Base-by-base conservation (phyloP, 1,284 basidiomycete species). In the Entoloma clypeatum region DNA sequence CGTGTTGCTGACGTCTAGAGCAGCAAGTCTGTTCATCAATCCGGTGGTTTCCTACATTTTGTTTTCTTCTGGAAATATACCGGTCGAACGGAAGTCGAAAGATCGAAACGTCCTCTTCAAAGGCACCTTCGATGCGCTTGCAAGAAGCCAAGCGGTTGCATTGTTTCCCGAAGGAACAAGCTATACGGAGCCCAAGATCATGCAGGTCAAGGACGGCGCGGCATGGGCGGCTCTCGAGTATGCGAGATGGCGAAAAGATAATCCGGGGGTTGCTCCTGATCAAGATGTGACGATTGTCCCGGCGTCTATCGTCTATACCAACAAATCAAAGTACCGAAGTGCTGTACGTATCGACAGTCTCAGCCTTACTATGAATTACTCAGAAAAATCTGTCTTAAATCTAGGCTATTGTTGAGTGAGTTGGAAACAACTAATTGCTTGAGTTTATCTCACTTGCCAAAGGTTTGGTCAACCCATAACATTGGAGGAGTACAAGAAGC, bases 221-320 rank as follows among this genome's bases (percentile, higher is more conserved):
- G 81, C 91, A 6, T 97, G 93, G 93, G 86, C 92, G 23, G 90
- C 92, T 3, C 72, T 97, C 50, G 95, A 97, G 67, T 97, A 94
- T 63, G 74, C 81, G 9, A 85, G 86, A 53, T 92, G 89, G 77
- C 71, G 79, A 30, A 64, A 64, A 43, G 75, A 79, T 44, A 68
- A 77, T 50, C 67, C 68, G 11, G 69, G 63, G 44, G 67, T 56
- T 57, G 70, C 58, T 49, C 47, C 54, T 26, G 50, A 51, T 0
- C 53, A 67, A 34, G 75, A 65, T 43, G 69, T 70, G 38, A 68
- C 59, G 47, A 79, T 98, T 47, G 67, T 95, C 23, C 92, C 94
- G 6, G 81, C 85, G 7, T 83, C 90, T 1, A 92, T 98, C 50
- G 91, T 91, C 4, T 98, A 96, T 62, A 92, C 90, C 37, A 85